Percentiles rank a stretch among this genome's conserved stretches.
phyloP scores from a whole-genome alignment of 257 asterid genomes.

The Nicotiana benthamiana region DNA sequence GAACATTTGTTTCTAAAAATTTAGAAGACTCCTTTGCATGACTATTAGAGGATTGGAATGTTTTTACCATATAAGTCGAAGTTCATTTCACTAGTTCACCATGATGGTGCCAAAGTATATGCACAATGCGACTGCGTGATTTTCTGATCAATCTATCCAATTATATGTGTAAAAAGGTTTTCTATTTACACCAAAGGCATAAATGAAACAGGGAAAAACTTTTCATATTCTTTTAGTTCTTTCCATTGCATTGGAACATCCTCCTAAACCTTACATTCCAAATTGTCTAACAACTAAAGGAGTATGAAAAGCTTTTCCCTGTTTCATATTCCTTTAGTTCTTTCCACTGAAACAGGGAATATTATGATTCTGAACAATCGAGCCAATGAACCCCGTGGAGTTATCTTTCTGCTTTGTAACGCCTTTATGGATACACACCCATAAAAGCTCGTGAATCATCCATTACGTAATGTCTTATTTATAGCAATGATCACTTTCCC shows the following conservation, averaged over 20 bases:
- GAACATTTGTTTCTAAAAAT: neutral
- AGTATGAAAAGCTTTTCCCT: neutral
- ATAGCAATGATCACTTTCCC: neutral
- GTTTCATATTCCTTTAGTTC: neutral
- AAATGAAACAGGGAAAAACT: neutral
- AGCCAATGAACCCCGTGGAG: neutral
- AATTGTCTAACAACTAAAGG: neutral
- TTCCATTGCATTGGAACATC: constrained; percentile 2
- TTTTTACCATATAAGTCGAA: neutral
- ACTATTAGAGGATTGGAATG: neutral
- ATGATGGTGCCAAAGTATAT: neutral
- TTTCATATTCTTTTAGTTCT: neutral
- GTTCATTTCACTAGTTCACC: neutral
- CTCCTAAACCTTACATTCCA: neutral
- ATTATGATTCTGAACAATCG: neutral
- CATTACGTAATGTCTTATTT: neutral
- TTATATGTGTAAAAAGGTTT: neutral
- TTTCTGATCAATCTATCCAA: neutral
- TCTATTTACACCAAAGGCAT: neutral
- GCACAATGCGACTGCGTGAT: neutral
- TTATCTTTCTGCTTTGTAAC: neutral
- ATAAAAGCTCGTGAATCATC: neutral
- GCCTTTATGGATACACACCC: neutral
- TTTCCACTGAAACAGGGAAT: no score
- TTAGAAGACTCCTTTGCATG: neutral